phyloP scores from a whole-genome alignment of 176 grass and related monocot species.

The Luzula sylvatica region DNA sequence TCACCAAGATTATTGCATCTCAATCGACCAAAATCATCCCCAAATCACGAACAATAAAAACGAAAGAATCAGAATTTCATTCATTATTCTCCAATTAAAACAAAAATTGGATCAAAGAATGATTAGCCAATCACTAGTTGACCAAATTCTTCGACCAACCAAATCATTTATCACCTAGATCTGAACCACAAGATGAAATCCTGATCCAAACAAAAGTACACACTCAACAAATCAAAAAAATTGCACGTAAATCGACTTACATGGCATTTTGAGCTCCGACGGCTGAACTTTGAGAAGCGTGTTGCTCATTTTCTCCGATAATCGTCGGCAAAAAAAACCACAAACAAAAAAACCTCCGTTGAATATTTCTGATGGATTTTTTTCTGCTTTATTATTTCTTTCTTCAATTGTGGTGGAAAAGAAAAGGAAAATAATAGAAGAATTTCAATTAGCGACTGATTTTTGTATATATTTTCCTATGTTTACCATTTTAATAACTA shows the following conservation, averaged over 20 bases:
- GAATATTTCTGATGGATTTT: neutral
- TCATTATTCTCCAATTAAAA: neutral
- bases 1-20: neutral
- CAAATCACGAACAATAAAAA: constrained; percentile 7
- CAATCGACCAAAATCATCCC: neutral
- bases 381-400: neutral
- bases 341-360: neutral
- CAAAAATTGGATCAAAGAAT: neutral
- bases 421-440: constrained; percentile 13
- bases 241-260: constrained; percentile 29
- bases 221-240: neutral
- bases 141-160: neutral
- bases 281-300: constrained; percentile 75
- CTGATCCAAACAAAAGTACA: constrained; percentile 20
- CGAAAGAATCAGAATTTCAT: constrained; percentile 1
- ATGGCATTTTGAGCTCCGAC: constrained; percentile 81
- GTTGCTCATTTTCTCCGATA: constrained; percentile 39
- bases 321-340: constrained; percentile 10
- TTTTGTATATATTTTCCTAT: no score
- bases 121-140: neutral
- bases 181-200: constrained; percentile 14
- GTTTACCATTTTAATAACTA: no score
- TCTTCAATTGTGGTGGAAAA: neutral
- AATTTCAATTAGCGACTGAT: constrained; percentile 12
- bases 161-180: neutral